phyloP scores from a whole-genome alignment of 257 asterid species.

The Solanum appendiculatum region DNA sequence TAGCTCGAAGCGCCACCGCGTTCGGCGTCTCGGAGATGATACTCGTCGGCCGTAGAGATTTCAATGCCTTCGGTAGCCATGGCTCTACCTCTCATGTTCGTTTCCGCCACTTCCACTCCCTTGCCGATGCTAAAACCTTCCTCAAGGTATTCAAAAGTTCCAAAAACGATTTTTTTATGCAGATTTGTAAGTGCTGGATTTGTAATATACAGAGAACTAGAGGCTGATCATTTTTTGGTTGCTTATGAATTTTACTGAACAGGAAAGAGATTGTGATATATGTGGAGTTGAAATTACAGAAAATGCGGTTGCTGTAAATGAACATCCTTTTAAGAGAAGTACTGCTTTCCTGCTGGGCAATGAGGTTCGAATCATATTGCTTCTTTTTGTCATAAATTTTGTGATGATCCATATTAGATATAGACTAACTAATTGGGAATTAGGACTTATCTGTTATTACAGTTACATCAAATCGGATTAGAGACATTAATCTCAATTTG shows the following conservation, averaged over 20 bases:
- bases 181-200: background rate
- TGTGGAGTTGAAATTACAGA: constrained; percentile 98
- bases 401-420: background rate
- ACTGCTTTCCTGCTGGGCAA: constrained; percentile 96
- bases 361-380: constrained; percentile 42
- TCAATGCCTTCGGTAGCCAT: constrained; percentile 95
- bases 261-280: constrained; percentile 89
- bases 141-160: constrained; percentile 44
- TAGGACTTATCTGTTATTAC: background rate
- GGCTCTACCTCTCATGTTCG: constrained; percentile 81
- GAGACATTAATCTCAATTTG: background rate
- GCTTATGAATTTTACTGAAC: background rate
- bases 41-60: constrained; percentile 82
- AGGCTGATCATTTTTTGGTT: background rate
- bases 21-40: constrained; percentile 86
- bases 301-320: constrained; percentile 55
- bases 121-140: constrained; percentile 54
- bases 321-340: constrained; percentile 83
- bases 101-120: constrained; percentile 81
- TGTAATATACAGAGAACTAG: background rate
- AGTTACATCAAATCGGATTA: background rate
- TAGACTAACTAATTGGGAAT: background rate
- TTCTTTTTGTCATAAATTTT: background rate
- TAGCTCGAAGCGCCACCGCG: constrained; percentile 98
- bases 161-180: background rate